These are phyloP conservation scores for Saccharomycopsis fodiens DNA, from an alignment of 805 yeast genomes.

Conservation along the genomic window DNA sequence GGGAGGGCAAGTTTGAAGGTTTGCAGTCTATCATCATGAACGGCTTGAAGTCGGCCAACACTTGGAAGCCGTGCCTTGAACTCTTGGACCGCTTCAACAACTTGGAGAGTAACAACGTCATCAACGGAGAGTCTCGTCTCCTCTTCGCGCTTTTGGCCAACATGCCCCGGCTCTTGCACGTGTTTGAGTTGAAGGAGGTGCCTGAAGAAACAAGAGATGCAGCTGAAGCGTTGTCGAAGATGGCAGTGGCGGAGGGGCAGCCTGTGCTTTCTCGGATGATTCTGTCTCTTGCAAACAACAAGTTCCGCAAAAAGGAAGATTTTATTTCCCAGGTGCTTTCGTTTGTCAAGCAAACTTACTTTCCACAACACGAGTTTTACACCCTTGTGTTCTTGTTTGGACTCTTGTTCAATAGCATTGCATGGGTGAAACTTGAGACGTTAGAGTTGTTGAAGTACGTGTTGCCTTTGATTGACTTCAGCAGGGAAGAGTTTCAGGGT, in stretches of 20 bases:
- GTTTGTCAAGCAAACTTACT: slow-evolving; percentile 58
- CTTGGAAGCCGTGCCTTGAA: slow-evolving; percentile 70
- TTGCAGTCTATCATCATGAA: slow-evolving; percentile 69
- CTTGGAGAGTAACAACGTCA: slow-evolving; percentile 63
- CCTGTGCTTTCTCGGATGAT: slow-evolving; percentile 62
- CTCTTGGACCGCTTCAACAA: slow-evolving; percentile 65
- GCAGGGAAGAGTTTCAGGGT: slow-evolving; percentile 71
- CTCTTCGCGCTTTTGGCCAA: slow-evolving; percentile 69
- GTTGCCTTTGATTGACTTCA: slow-evolving; percentile 71
- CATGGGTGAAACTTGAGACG: slow-evolving; percentile 77
- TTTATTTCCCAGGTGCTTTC: slow-evolving; percentile 75
- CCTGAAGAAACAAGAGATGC: slow-evolving; percentile 42
- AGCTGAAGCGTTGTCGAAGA: slow-evolving; percentile 47
- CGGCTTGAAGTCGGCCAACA: slow-evolving; percentile 75
- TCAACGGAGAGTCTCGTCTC: slow-evolving; percentile 64
- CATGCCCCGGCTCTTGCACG: slow-evolving; percentile 77
- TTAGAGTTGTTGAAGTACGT: slow-evolving; percentile 67
- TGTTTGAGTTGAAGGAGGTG: slow-evolving; percentile 53
- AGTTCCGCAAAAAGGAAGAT: slow-evolving; percentile 87
- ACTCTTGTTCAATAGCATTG: slow-evolving; percentile 62
- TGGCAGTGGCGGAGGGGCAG: slow-evolving; percentile 54
- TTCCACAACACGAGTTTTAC: slow-evolving; percentile 69
- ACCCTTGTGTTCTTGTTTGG: slow-evolving; percentile 72
- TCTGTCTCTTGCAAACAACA: slow-evolving; percentile 64
- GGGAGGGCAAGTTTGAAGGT: slow-evolving; percentile 95